These are phyloP conservation scores for Plasmodium ovale DNA, from an alignment of 169 alveolate genomes.

Conservation along the genomic window DNA sequence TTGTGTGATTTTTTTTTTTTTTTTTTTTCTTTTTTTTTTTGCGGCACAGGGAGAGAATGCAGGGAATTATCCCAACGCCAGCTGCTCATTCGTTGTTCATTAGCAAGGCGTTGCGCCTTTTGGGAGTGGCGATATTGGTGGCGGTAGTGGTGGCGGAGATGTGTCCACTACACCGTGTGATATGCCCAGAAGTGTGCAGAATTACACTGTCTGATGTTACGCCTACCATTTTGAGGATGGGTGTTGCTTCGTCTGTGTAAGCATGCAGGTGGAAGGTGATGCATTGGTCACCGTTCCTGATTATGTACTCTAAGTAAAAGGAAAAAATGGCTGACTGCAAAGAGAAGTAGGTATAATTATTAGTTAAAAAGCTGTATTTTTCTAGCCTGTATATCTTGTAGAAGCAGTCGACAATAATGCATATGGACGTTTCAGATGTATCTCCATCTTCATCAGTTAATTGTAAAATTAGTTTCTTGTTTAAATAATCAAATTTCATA, in stretches of 20 bases:
- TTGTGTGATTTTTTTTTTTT: no score
- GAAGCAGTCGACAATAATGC: slow-evolving; percentile 43
- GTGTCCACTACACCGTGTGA: not conserved
- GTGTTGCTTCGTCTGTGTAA: slow-evolving; percentile 27
- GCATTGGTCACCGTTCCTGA: slow-evolving; percentile 19
- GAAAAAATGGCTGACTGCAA: slow-evolving; percentile 38
- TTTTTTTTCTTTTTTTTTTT: no score
- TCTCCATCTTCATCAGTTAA: slow-evolving; percentile 75
- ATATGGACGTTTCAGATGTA: slow-evolving; percentile 62
- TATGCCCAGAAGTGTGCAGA: not conserved
- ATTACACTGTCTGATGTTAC: no score
- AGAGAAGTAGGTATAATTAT: slow-evolving; percentile 37
- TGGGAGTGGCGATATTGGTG: no score
- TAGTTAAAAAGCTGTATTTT: slow-evolving; percentile 38
- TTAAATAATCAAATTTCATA: slow-evolving; percentile 54
- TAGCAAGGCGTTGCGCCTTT: no score
- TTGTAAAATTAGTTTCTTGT: slow-evolving; percentile 34
- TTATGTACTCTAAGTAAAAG: slow-evolving; percentile 52
- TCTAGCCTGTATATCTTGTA: slow-evolving; percentile 51
- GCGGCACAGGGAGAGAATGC: no score
- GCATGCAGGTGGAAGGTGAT: slow-evolving; percentile 48
- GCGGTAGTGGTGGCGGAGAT: no score
- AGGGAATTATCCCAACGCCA: no score
- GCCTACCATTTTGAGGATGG: slow-evolving; percentile 62
- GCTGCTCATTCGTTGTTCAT: no score